Conservation (phyloP, 306 rosid species). For the Castanea mollissima region DNA sequence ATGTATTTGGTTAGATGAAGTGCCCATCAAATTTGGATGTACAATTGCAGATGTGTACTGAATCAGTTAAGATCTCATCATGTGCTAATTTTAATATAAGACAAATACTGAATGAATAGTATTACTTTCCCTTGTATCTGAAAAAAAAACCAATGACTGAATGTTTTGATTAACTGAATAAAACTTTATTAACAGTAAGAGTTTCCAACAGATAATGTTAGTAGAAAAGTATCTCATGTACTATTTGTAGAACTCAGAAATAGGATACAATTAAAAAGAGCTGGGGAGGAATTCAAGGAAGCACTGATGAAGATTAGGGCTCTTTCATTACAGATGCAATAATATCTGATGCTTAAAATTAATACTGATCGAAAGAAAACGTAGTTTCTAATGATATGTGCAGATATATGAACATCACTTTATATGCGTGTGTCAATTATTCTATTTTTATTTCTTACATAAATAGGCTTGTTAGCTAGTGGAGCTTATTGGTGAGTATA, state of each 20-base stretch:
- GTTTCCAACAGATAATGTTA: background rate
- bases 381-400: background rate
- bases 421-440: background rate
- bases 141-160: background rate
- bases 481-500: background rate
- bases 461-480: background rate
- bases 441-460: background rate
- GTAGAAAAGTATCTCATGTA: background rate
- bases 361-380: background rate
- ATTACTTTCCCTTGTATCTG: no score
- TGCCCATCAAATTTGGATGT: background rate
- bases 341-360: background rate
- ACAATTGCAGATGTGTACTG: background rate
- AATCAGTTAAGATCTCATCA: background rate
- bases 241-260: background rate
- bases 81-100: background rate
- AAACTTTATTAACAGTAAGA: background rate
- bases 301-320: background rate
- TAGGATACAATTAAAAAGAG: background rate
- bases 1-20: background rate
- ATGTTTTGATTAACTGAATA: background rate
- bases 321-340: background rate
- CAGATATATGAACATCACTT: background rate
- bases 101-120: background rate
- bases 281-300: background rate